These are phyloP conservation scores for Ophiostoma perfectum DNA, from an alignment of 2,329 filamentous ascomycete species.

Conservation along the genomic window DNA sequence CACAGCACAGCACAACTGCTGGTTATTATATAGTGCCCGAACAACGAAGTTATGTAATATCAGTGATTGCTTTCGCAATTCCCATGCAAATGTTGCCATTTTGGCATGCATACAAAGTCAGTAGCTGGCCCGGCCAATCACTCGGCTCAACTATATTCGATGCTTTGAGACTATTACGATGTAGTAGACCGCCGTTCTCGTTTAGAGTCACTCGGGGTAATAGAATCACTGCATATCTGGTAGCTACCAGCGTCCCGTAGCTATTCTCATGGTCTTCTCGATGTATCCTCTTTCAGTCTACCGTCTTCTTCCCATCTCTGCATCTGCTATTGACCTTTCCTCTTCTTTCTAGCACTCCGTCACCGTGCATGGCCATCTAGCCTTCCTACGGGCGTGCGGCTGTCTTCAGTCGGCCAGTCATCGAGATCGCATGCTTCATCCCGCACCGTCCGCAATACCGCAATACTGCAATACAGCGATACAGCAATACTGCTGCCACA, in stretches of 20 bases:
- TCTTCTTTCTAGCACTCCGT: neutral
- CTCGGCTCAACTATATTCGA: neutral
- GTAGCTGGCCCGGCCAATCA: conserved; percentile 6
- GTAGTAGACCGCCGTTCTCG: neutral
- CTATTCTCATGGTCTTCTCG: too few relatives aligned
- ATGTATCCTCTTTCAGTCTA: too few relatives aligned
- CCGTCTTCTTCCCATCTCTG: too few relatives aligned
- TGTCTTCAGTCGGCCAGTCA: too few relatives aligned
- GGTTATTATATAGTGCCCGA: neutral
- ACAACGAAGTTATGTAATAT: neutral
- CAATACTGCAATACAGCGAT: too few relatives aligned
- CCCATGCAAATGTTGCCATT: conserved; percentile 3
- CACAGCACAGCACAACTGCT: neutral
- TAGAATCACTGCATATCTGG: too few relatives aligned
- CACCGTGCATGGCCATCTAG: neutral
- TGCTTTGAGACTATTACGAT: neutral
- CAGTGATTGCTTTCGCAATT: neutral
- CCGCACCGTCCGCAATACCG: neutral
- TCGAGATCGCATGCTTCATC: conserved; percentile 8
- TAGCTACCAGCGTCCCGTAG: too few relatives aligned
- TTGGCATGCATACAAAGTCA: neutral
- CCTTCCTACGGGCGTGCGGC: neutral
- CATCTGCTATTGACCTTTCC: neutral
- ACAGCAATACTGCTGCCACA: neutral
- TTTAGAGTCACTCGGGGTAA: too few relatives aligned